Evolutionary conservation across 176 grass and related monocot species (phyloP).

Genomic region (Puya raimondii): DNA sequence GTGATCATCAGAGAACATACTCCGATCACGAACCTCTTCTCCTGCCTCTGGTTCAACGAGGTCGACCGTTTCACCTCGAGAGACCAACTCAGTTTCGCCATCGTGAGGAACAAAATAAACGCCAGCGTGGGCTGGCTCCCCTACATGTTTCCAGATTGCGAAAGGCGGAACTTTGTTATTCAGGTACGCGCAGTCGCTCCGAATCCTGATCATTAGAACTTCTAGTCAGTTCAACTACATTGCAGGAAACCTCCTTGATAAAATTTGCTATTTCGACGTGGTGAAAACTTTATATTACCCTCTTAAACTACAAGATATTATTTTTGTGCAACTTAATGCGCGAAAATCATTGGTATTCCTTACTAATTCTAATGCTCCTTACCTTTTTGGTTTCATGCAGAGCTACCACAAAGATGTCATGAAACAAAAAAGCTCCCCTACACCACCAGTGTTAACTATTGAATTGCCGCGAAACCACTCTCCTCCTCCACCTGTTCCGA

Average conservation of each 20-base stretch:
- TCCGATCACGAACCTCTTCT: slow-evolving; percentile 83
- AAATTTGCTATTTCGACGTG: too few species aligned
- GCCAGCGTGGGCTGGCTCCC: slow-evolving; percentile 61
- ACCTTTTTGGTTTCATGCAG: background rate
- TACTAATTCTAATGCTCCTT: background rate
- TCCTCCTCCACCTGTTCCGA: too few species aligned
- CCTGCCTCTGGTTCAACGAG: slow-evolving; percentile 95
- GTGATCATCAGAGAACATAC: slow-evolving; percentile 86
- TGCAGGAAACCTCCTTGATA: background rate
- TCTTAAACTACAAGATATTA: too few species aligned
- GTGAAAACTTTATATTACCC: too few species aligned
- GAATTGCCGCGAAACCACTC: background rate
- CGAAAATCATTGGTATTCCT: background rate
- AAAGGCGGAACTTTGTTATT: slow-evolving; percentile 88
- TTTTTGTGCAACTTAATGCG: too few species aligned
- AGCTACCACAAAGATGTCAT: background rate
- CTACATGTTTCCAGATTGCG: slow-evolving; percentile 94
- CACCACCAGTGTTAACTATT: background rate
- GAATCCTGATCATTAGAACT: background rate
- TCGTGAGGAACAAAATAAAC: slow-evolving; percentile 76
- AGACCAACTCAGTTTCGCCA: slow-evolving; percentile 94
- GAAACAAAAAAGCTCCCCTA: background rate
- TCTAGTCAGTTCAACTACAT: background rate
- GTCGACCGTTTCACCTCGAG: slow-evolving; percentile 82
- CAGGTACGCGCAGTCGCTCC: slow-evolving; percentile 43